Evolutionary conservation across 352 stramenopile genomes (phyloP), one percentile per base, ranked within the genome.

Genomic region (Pelagophyceae sp.): DNA sequence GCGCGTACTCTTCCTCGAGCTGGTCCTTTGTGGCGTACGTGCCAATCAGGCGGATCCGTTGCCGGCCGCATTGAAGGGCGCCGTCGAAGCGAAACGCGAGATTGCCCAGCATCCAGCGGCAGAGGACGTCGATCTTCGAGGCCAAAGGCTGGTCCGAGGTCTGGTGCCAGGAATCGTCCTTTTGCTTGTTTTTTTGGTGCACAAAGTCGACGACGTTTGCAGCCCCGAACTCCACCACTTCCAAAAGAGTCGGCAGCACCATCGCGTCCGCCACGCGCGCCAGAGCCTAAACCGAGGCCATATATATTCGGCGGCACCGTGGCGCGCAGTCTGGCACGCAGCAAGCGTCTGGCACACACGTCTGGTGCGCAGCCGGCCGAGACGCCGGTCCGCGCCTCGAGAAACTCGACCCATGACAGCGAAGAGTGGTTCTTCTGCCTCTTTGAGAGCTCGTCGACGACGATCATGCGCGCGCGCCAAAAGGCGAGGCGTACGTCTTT

Each of bases 391-490:
- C n/a, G n/a, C n/a, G n/a, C 72, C 72, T 77, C 72, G 17, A 77
- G 32, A n/a, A 77, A 77, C 31, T 77, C 72, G 40, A 67, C 50
- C 31, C 40, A 77, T 27, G 25, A n/a, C 20, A 77, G 38, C 25
- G 54, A 60, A n/a, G n/a, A n/a, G 19, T 71, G 70, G 72, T 58
- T 71, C n/a, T 67, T 67, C 27, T 70, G 19, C 3, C 72, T 5
- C 17, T 37, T 77, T 32, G 70, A 38, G 31, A 77, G 38, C 40
- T 77, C 72, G 72, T 77, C 72, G 17, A 27, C 38, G 29, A 77
- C 72, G 37, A 63, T 25, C 72, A 77, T 77, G 35, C 72, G 63
- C 19, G 38, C 35, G 1, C 69, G 40, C 32, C 40, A 77, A 27
- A 77, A 77, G 37, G 3, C 6, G 38, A 77, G 72, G 32, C 63